A percentile compares a stretch with the other conserved stretches of the same genome.
These are phyloP conservation scores for Aspergillus sp. DNA, from an alignment of 2,329 filamentous ascomycete genomes.

Conservation along the genomic window DNA sequence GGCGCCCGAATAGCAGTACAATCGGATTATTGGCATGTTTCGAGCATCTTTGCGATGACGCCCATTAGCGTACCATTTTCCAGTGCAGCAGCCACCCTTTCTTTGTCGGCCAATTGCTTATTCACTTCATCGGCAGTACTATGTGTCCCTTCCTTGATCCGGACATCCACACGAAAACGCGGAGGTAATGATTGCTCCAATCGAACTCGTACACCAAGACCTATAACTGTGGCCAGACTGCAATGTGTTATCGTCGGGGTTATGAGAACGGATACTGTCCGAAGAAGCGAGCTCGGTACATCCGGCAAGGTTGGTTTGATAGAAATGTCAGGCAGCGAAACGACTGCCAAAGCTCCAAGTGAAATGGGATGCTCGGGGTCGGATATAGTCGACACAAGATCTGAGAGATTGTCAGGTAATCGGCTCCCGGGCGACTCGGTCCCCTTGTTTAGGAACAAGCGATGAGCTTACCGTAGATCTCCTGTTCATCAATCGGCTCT, in stretches of 20 bases:
- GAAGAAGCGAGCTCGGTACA: slow-evolving; percentile 60
- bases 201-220: slow-evolving; percentile 85
- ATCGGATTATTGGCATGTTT: slow-evolving; percentile 67
- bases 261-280: slow-evolving; percentile 80
- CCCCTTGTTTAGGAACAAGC: neutral
- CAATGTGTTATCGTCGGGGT: slow-evolving; percentile 98
- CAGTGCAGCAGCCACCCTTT: slow-evolving; percentile 88
- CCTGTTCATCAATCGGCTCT: slow-evolving; percentile 93
- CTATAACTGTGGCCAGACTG: slow-evolving; percentile 93
- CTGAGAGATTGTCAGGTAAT: slow-evolving; percentile 47
- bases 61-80: slow-evolving; percentile 90
- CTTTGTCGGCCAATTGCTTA: slow-evolving; percentile 95
- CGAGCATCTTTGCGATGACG: slow-evolving; percentile 90
- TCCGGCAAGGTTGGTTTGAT: slow-evolving; percentile 69
- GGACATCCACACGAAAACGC: slow-evolving; percentile 87
- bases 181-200: slow-evolving; percentile 89
- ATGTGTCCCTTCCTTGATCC: slow-evolving; percentile 95
- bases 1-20: neutral
- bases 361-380: slow-evolving; percentile 97
- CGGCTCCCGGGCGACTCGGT: neutral
- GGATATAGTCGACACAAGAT: slow-evolving; percentile 90
- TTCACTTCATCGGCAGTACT: slow-evolving; percentile 93
- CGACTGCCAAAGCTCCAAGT: slow-evolving; percentile 87
- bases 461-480: slow-evolving; percentile 76
- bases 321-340: slow-evolving; percentile 91